Conservation (phyloP, 2,329 filamentous ascomycete genomes). For the Penicillium paneum region DNA sequence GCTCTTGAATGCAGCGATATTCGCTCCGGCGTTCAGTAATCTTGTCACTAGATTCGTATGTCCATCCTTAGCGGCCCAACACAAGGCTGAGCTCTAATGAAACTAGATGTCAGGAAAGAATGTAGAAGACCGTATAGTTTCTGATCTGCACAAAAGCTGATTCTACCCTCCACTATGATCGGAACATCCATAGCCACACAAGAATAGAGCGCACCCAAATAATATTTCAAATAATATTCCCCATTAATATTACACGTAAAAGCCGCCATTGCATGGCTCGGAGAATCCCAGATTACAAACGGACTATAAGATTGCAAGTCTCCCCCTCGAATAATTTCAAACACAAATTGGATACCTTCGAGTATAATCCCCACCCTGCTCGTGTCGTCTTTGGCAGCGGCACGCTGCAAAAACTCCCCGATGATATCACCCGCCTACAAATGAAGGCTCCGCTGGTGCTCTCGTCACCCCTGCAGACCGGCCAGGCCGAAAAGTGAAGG, state of each 20-base stretch:
- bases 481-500: slow-evolving; percentile 47
- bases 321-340: neutral
- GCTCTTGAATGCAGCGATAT: too few species aligned
- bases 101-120: too few species aligned
- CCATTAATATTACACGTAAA: neutral
- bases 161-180: neutral
- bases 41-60: too few species aligned
- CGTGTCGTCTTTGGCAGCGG: slow-evolving; percentile 58
- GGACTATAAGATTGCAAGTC: slow-evolving; percentile 16
- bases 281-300: slow-evolving; percentile 1
- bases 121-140: too few species aligned
- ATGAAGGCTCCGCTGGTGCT: slow-evolving; percentile 54
- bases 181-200: neutral
- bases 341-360: slow-evolving; percentile 51
- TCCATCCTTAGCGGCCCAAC: too few species aligned
- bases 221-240: neutral
- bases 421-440: slow-evolving; percentile 46
- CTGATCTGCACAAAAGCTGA: too few species aligned
- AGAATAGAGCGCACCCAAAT: neutral
- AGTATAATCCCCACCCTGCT: slow-evolving; percentile 54
- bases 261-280: neutral
- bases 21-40: too few species aligned
- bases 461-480: slow-evolving; percentile 53
- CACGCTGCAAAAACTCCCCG: slow-evolving; percentile 49
- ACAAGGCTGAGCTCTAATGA: too few species aligned